Evolutionary conservation across 148 eudicot species (phyloP), one percentile per base, ranked within the genome.

Genomic region (Rhododendron henanense): DNA sequence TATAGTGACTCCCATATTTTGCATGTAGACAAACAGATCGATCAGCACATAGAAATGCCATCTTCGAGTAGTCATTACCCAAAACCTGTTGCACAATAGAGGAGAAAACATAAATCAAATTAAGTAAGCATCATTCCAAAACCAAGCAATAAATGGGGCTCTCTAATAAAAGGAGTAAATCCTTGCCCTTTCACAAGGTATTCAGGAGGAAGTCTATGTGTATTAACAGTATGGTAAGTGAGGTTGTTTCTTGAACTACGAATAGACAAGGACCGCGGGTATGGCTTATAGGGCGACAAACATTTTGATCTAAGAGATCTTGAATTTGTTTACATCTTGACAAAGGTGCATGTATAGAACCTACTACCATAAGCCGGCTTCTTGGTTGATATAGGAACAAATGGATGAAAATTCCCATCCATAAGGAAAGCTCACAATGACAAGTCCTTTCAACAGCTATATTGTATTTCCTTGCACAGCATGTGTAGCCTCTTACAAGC

Each of bases 1-100:
- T 93, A 87, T 95, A 92, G 89, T 96, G 98, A 85, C 92, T 94
- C 89, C 99, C 99, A 88, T 95, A 95, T 87, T 95, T 96, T 28
- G 99, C 98, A 93, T 96, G 99, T 79, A 96, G 92, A 84, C 86
- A 75, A 59, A 96, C 87, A 55, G 98, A 94, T 81, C 99, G 96
- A 89, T 96, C 99, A 87, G 98, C 93, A 84, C 99, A 96, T 45
- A 96, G 90, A 91, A 96, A 93, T 83, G 99, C 99, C 79, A 96
- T 91, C 96, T 96, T 96, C 69, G 98, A 92, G 82, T 96, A 96
- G 86, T 96, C 99, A 88, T 95, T 95, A 88, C 89, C 92, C 90
- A 96, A 86, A 28, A 96, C 93, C 99, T 96, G 83, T 65, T 57
- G 48, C 31, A 87, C 33, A 88, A 67, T 86, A 23, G 45, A 19